Evolutionary conservation across 768 basidiomycete species (phyloP).

Genomic region (Hygrophoropsis aurantiaca): DNA sequence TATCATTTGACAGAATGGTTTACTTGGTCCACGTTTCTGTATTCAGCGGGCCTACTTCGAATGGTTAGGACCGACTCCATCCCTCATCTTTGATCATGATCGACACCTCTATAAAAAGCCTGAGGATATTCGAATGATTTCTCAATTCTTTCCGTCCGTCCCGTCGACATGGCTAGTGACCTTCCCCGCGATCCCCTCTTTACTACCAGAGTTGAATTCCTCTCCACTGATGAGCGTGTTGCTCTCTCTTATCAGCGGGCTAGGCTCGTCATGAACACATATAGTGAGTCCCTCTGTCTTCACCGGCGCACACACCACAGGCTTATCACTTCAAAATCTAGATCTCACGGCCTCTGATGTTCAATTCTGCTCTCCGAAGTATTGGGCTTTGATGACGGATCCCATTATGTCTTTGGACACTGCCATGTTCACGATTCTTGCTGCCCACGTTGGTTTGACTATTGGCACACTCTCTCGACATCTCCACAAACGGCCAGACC

Average conservation of each 20-base stretch:
- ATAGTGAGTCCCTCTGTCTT: constrained; percentile 33
- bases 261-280: constrained; percentile 47
- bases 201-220: constrained; percentile 40
- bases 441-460: constrained; percentile 50
- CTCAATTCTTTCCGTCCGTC: constrained; percentile 6
- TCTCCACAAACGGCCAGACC: constrained; percentile 47
- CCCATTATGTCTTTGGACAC: constrained; percentile 51
- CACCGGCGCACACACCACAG: not conserved
- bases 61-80: constrained; percentile 12
- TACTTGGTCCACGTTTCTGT: constrained; percentile 8
- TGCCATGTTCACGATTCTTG: constrained; percentile 53
- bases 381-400: constrained; percentile 55
- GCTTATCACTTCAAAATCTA: not conserved
- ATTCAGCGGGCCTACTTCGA: constrained; percentile 7
- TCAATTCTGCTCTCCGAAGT: constrained; percentile 45
- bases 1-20: constrained; percentile 13
- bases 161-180: constrained; percentile 8
- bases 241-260: constrained; percentile 52
- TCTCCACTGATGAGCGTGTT: constrained; percentile 46
- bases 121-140: constrained; percentile 14
- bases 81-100: constrained; percentile 10
- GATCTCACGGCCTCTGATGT: constrained; percentile 45
- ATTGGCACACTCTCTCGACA: constrained; percentile 57
- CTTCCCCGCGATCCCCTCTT: constrained; percentile 44
- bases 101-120: constrained; percentile 19